Evolutionary conservation across 768 basidiomycete species (phyloP).

Genomic region (Mycena metata): DNA sequence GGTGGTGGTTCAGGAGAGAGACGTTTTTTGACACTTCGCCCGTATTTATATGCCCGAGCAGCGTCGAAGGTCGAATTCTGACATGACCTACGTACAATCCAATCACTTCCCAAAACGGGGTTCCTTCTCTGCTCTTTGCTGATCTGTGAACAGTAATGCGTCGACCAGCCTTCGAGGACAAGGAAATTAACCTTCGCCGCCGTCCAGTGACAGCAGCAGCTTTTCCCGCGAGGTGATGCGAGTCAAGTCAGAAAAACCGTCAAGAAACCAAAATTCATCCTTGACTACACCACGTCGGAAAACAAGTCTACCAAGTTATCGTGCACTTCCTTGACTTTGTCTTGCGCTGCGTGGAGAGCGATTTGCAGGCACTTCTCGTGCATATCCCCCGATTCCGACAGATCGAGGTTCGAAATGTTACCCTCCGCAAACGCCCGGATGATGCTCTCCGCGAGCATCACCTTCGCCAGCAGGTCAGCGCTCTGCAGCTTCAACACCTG

Average conservation of each 20-base stretch:
- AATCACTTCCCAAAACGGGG: no score
- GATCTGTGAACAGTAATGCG: no score
- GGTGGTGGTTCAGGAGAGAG: slow-evolving; percentile 20
- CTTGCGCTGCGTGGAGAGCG: slow-evolving; percentile 56
- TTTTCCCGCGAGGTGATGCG: no score
- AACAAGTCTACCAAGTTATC: slow-evolving; percentile 63
- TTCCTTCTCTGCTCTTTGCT: no score
- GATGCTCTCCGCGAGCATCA: slow-evolving; percentile 62
- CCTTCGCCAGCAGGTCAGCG: slow-evolving; percentile 59
- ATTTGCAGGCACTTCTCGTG: slow-evolving; percentile 61
- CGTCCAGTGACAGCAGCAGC: no score
- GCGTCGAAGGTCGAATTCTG: slow-evolving; percentile 31
- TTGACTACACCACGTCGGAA: slow-evolving; percentile 55
- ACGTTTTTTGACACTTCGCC: not conserved
- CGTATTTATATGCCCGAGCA: slow-evolving; percentile 34
- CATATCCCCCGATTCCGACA: slow-evolving; percentile 51
- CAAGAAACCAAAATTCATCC: no score
- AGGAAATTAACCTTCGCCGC: no score
- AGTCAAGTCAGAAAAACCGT: no score
- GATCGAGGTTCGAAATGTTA: slow-evolving; percentile 55
- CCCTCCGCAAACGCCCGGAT: slow-evolving; percentile 61
- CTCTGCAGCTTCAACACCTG: slow-evolving; percentile 56
- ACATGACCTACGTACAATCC: slow-evolving; percentile 13
- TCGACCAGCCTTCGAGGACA: no score
- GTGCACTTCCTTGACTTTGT: slow-evolving; percentile 61